These are phyloP conservation scores for Candida dendrica DNA, from an alignment of 805 yeast genomes.

Conservation along the genomic window DNA sequence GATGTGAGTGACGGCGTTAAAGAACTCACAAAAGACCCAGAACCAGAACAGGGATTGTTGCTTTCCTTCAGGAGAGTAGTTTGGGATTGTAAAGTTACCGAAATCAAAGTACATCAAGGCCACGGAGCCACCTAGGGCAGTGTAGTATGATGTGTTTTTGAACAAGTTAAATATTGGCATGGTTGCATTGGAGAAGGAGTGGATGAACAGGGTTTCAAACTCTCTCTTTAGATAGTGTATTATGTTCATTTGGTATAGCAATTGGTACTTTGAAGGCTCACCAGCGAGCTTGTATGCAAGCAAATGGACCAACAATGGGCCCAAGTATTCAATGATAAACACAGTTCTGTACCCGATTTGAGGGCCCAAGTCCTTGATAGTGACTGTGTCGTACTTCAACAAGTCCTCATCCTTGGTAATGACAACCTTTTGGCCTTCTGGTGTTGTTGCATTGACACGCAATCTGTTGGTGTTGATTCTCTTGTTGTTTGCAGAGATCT, in stretches of 20 bases:
- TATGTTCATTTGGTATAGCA: slow-evolving; percentile 40
- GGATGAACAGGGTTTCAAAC: slow-evolving; percentile 77
- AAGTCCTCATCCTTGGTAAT: slow-evolving; percentile 7
- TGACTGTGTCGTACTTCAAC: slow-evolving; percentile 31
- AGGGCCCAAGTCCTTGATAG: slow-evolving; percentile 85
- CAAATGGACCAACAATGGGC: slow-evolving; percentile 80
- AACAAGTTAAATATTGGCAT: slow-evolving; percentile 88
- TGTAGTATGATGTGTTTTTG: slow-evolving; percentile 87
- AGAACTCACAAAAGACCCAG: slow-evolving; percentile 48
- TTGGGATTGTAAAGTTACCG: slow-evolving; percentile 53
- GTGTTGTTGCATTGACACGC: slow-evolving; percentile 21
- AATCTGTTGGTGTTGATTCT: slow-evolving; percentile 14
- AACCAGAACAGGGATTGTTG: slow-evolving; percentile 6
- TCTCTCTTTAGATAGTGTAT: slow-evolving; percentile 86
- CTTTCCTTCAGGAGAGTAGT: slow-evolving; percentile 45
- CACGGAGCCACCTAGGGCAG: slow-evolving; percentile 78
- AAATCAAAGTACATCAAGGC: slow-evolving; percentile 41
- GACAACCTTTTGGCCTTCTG: slow-evolving; percentile 11
- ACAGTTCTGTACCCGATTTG: slow-evolving; percentile 91
- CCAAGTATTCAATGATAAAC: slow-evolving; percentile 80
- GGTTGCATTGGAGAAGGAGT: slow-evolving; percentile 78
- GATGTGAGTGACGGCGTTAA: slow-evolving; percentile 68
- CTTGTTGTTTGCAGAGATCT: slow-evolving; percentile 6
- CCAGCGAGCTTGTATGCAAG: slow-evolving; percentile 44
- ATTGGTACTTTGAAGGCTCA: slow-evolving; percentile 16